Percentiles rank a stretch among this genome's conserved stretches.
Evolutionary conservation across 306 rosid genomes (phyloP).

Genomic region (Trifolium pratense): DNA sequence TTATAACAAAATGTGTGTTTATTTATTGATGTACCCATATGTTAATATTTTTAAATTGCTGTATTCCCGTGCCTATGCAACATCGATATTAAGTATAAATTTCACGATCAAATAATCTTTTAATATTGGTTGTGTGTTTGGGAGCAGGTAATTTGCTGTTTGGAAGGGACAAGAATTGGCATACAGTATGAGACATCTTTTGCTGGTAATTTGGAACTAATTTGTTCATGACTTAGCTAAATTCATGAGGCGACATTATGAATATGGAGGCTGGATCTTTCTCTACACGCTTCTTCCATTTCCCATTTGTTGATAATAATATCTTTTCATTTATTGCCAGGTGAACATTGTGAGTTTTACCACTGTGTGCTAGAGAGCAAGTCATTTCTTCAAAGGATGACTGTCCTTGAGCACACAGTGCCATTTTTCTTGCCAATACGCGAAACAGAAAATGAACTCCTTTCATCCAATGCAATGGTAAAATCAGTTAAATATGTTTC

Average conservation of each 20-base stretch:
- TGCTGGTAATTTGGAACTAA: conserved; percentile 72
- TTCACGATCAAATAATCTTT: conserved; percentile 14
- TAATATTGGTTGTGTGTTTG: conserved; percentile 35
- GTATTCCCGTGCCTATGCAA: too few relatives aligned
- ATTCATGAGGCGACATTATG: conserved; percentile 14
- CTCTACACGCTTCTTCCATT: conserved; percentile 4
- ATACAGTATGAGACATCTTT: conserved; percentile 86
- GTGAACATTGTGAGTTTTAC: conserved; percentile 78
- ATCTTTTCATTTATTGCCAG: conserved; percentile 53
- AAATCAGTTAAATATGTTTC: conserved; percentile 46
- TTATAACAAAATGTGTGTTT: too few relatives aligned
- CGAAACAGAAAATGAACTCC: conserved; percentile 87
- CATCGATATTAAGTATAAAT: not conserved
- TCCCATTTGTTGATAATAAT: conserved; percentile 33
- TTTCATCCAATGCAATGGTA: conserved; percentile 92
- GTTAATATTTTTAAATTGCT: too few relatives aligned
- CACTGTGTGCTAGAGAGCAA: conserved; percentile 96
- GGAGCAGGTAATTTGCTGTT: conserved; percentile 81
- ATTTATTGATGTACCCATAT: too few relatives aligned
- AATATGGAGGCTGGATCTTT: conserved; percentile 43
- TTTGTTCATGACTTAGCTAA: conserved; percentile 34
- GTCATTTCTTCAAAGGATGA: conserved; percentile 97
- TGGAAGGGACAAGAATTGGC: conserved; percentile 95
- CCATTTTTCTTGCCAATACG: conserved; percentile 88
- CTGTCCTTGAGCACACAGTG: conserved; percentile 87